A percentile compares a stretch with the other conserved stretches of the same genome.
phyloP scores from a whole-genome alignment of 2,329 filamentous ascomycete species.

The Calonectria honghensis region DNA sequence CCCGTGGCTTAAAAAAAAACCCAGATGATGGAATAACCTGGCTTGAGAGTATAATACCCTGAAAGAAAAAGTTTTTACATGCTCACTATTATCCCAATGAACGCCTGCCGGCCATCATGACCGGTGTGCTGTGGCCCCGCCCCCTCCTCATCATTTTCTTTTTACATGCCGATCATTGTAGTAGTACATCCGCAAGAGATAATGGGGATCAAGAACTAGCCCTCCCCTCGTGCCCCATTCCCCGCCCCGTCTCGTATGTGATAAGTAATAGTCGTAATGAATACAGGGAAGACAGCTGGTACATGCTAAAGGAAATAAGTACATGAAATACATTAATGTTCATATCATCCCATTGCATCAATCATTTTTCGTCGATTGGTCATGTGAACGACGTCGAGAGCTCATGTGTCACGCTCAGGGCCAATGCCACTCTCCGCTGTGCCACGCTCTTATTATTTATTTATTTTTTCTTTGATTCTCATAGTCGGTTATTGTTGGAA shows the following conservation, averaged over 20 bases:
- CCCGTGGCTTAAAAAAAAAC: not conserved
- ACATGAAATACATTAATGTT: slow-evolving; percentile 52
- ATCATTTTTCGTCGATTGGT: slow-evolving; percentile 32
- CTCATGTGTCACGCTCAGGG: slow-evolving; percentile 41
- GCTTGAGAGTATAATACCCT: slow-evolving; percentile 9
- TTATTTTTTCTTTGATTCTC: slow-evolving; percentile 15
- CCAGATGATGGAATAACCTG: slow-evolving; percentile 26
- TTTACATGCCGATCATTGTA: slow-evolving; percentile 41
- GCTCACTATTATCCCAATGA: slow-evolving; percentile 36
- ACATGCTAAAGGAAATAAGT: slow-evolving; percentile 41
- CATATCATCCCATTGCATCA: slow-evolving; percentile 48
- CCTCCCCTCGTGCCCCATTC: not conserved
- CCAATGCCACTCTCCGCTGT: slow-evolving; percentile 35
- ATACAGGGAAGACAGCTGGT: slow-evolving; percentile 24
- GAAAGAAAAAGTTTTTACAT: slow-evolving; percentile 34
- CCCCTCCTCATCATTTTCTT: slow-evolving; percentile 46
- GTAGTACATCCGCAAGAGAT: slow-evolving; percentile 44
- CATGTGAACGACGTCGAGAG: slow-evolving; percentile 32
- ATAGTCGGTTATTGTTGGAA: not conserved
- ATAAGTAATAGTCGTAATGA: slow-evolving; percentile 38
- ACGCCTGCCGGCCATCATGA: slow-evolving; percentile 36
- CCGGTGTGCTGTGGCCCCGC: not conserved
- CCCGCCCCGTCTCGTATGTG: slow-evolving; percentile 7
- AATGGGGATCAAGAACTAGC: slow-evolving; percentile 25
- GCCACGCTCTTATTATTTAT: slow-evolving; percentile 34